Percentiles rank a stretch among this genome's conserved stretches.
phyloP scores from a whole-genome alignment of 345 rosid species.

The Citrus australasica region DNA sequence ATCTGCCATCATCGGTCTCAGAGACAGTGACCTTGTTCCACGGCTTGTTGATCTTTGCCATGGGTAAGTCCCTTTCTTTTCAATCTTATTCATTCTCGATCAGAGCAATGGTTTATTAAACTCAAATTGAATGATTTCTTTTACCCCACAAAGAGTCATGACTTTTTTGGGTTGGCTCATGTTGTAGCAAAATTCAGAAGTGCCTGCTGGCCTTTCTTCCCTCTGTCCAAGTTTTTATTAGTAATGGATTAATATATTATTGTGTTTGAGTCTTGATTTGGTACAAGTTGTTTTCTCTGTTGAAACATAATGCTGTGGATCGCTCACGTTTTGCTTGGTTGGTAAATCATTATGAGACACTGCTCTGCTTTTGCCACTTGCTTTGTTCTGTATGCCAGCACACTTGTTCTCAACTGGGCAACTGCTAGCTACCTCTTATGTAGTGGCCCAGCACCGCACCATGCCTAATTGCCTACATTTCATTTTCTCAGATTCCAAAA shows the following conservation, averaged over 20 bases:
- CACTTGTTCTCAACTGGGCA: conserved; percentile 23
- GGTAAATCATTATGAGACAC: conserved; percentile 29
- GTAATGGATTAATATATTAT: background rate
- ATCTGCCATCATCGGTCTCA: conserved; percentile 65
- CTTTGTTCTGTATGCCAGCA: conserved; percentile 12
- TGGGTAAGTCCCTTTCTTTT: conserved; percentile 46
- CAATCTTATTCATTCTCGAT: background rate
- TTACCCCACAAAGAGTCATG: background rate
- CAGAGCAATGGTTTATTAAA: background rate
- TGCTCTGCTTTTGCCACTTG: conserved; percentile 19
- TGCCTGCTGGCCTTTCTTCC: background rate
- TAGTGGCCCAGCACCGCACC: conserved; percentile 29
- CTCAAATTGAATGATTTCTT: background rate
- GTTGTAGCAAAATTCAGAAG: background rate
- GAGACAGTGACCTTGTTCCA: conserved; percentile 91
- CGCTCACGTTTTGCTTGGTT: conserved; percentile 20
- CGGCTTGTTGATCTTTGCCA: conserved; percentile 89
- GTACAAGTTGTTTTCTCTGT: conserved; percentile 1
- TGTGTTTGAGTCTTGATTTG: background rate
- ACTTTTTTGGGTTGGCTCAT: background rate
- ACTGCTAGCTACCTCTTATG: conserved; percentile 12
- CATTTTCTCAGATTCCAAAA: conserved; percentile 12
- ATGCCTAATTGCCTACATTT: background rate
- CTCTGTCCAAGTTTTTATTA: background rate
- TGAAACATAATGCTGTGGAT: conserved; percentile 6